These are phyloP conservation scores for Sutorius eximius DNA, from an alignment of 1,284 basidiomycete species.

Conservation along the genomic window DNA sequence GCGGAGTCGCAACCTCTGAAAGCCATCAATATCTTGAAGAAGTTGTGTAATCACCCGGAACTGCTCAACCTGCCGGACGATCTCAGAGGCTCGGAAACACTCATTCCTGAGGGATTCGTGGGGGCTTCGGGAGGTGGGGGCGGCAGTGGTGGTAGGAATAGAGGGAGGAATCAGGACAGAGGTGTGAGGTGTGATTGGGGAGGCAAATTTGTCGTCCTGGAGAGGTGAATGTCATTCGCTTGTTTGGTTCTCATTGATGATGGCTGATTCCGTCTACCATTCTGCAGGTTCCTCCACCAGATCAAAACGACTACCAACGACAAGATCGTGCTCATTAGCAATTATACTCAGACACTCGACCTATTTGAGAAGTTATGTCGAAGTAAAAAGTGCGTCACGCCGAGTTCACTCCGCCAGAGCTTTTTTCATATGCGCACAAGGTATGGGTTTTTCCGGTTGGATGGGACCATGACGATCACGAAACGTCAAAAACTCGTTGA, in stretches of 20 bases:
- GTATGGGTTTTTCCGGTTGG: conserved; percentile 91
- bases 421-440: conserved; percentile 42
- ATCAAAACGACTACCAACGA: conserved; percentile 83
- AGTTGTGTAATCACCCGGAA: conserved; percentile 97
- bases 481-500: conserved; percentile 98
- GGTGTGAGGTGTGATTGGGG: conserved; percentile 75
- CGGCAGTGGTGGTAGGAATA: conserved; percentile 32
- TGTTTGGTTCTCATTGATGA: not conserved
- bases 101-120: conserved; percentile 83
- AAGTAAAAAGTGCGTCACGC: conserved; percentile 66
- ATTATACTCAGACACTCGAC: conserved; percentile 97
- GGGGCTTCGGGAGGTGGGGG: conserved; percentile 47
- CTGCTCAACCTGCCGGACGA: conserved; percentile 87
- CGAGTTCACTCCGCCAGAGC: not conserved
- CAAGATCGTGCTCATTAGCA: conserved; percentile 98
- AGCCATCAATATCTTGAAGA: conserved; percentile 96
- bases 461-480: conserved; percentile 90
- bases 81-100: conserved; percentile 79
- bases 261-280: not conserved
- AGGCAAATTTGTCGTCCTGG: conserved; percentile 93
- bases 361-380: conserved; percentile 88
- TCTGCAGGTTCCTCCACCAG: conserved; percentile 77
- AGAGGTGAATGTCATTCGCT: conserved; percentile 57
- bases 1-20: conserved; percentile 94
- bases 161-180: conserved; percentile 46